Evolutionary conservation across 2,329 filamentous ascomycete genomes (phyloP).

Genomic region (Botrytis byssoidea): DNA sequence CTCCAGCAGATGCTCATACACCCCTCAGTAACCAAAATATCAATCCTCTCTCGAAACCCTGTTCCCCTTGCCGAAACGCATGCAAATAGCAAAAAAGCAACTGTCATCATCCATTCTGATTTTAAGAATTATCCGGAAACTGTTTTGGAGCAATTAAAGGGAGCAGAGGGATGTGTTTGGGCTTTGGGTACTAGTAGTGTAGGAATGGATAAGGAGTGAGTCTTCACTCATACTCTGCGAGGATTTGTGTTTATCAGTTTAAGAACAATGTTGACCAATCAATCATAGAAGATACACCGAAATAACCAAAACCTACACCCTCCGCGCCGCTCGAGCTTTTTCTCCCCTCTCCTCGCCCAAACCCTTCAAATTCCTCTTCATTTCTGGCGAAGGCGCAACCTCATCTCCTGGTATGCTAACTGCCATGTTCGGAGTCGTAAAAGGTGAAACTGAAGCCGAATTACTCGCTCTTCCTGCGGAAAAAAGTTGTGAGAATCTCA

Average conservation of each 20-base stretch:
- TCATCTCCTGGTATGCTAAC: slow-evolving; percentile 55
- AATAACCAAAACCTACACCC: slow-evolving; percentile 66
- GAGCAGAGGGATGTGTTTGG: slow-evolving; percentile 70
- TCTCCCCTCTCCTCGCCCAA: slow-evolving; percentile 44
- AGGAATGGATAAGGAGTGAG: slow-evolving; percentile 58
- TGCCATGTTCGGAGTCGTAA: slow-evolving; percentile 59
- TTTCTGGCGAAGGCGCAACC: slow-evolving; percentile 59
- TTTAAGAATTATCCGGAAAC: slow-evolving; percentile 59
- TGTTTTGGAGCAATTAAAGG: slow-evolving; percentile 59
- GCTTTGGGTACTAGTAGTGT: slow-evolving; percentile 65
- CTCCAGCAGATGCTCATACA: slow-evolving; percentile 61
- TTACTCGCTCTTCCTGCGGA: slow-evolving; percentile 51
- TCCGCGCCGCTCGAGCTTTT: slow-evolving; percentile 63
- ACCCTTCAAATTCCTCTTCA: slow-evolving; percentile 68
- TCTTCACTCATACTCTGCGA: slow-evolving; percentile 8
- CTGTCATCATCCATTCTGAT: slow-evolving; percentile 67
- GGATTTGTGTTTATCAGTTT: background rate
- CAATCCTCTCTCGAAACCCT: slow-evolving; percentile 64
- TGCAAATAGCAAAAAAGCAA: slow-evolving; percentile 49
- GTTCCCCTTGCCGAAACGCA: slow-evolving; percentile 62
- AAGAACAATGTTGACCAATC: slow-evolving; percentile 5
- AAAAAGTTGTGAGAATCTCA: slow-evolving; percentile 47
- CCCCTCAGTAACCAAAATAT: slow-evolving; percentile 57
- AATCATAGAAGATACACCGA: slow-evolving; percentile 57
- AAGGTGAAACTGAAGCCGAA: slow-evolving; percentile 62